Conservation (phyloP, 345 rosid species). For the Salix udensis region DNA sequence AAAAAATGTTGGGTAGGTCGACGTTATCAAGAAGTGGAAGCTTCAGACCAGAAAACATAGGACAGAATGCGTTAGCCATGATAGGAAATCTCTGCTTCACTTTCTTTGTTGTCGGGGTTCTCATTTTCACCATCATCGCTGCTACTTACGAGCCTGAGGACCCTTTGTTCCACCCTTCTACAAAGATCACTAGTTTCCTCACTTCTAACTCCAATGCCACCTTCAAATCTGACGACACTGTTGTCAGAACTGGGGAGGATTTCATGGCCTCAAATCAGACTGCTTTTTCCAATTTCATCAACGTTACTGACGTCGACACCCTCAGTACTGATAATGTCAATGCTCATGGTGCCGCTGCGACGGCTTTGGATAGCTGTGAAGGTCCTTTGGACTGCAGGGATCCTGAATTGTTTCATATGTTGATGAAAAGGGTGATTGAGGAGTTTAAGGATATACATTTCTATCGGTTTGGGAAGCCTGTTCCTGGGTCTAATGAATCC, state of each 20-base stretch:
- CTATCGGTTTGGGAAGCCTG: slow-evolving; percentile 80
- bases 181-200: slow-evolving; percentile 72
- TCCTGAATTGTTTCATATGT: slow-evolving; percentile 72
- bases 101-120: slow-evolving; percentile 68
- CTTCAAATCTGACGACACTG: slow-evolving; percentile 61
- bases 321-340: slow-evolving; percentile 1
- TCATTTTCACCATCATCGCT: slow-evolving; percentile 86
- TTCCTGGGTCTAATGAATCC: slow-evolving; percentile 43
- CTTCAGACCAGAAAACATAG: slow-evolving; percentile 71
- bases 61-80: slow-evolving; percentile 73
- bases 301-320: slow-evolving; percentile 56
- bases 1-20: slow-evolving; percentile 58
- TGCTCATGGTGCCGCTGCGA: background rate
- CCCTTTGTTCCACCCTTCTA: slow-evolving; percentile 79
- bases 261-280: slow-evolving; percentile 75
- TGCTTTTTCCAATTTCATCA: slow-evolving; percentile 53
- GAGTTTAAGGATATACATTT: slow-evolving; percentile 80
- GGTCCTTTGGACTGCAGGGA: slow-evolving; percentile 78
- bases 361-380: slow-evolving; percentile 33
- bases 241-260: slow-evolving; percentile 83
- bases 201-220: slow-evolving; percentile 81
- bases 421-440: slow-evolving; percentile 81
- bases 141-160: slow-evolving; percentile 91
- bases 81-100: slow-evolving; percentile 84
- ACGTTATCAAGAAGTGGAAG: slow-evolving; percentile 45